Percentiles rank a stretch among this genome's conserved stretches.
Evolutionary conservation across 2,329 filamentous ascomycete genomes (phyloP).

Genomic region (Xylaria sp.): DNA sequence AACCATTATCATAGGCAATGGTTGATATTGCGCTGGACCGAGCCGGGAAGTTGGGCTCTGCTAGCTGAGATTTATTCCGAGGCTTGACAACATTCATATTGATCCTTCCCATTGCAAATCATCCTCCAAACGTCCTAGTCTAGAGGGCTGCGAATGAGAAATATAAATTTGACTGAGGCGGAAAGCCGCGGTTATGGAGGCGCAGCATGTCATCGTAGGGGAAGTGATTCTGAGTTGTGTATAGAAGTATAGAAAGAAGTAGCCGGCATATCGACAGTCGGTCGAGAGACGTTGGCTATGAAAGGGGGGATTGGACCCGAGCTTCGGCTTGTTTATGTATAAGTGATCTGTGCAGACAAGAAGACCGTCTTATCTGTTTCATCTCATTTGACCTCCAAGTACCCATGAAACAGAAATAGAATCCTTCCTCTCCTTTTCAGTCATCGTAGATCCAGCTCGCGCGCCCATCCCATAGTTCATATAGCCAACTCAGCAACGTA

Average conservation of each 20-base stretch:
- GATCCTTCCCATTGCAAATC: neutral
- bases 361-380: neutral
- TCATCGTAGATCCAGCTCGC: neutral
- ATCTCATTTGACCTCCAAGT: neutral
- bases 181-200: neutral
- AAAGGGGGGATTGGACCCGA: neutral
- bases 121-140: neutral
- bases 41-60: constrained; percentile 67
- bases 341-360: neutral
- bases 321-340: constrained; percentile 1
- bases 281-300: neutral
- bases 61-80: constrained; percentile 8
- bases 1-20: constrained; percentile 90
- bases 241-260: neutral
- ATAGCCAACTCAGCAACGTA: neutral
- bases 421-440: neutral
- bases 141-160: neutral
- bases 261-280: neutral
- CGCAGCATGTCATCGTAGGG: neutral
- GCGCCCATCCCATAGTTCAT: neutral
- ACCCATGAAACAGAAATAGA: too few species aligned
- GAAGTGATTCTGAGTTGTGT: neutral
- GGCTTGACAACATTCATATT: neutral
- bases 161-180: too few species aligned
- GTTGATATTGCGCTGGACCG: constrained; percentile 89